Evolutionary conservation across 192 early-diverging fungal species (phyloP).

Genomic region (Mortierella alpina): DNA sequence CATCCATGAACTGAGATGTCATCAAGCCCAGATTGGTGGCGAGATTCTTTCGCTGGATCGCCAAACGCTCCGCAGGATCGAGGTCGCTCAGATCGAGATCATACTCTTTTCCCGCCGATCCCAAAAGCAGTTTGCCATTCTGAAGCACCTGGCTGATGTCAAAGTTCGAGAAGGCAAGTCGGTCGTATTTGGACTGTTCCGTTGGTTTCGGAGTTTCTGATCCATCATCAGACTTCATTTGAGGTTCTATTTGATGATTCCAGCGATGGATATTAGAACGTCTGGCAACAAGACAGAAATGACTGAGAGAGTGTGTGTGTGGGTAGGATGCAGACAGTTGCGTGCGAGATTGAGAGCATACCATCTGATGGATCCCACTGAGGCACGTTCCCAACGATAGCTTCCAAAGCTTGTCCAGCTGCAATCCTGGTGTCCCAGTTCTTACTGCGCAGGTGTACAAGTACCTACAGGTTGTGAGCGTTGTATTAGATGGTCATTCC

Average conservation of each 20-base stretch:
- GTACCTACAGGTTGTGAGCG: constrained; percentile 63
- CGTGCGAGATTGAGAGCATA: neutral
- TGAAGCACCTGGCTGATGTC: constrained; percentile 85
- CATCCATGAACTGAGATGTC: constrained; percentile 89
- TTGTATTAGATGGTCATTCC: neutral
- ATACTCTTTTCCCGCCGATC: constrained; percentile 93
- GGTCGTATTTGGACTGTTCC: constrained; percentile 54
- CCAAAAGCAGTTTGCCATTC: constrained; percentile 82
- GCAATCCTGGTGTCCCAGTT: constrained; percentile 97
- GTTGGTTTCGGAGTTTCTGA: constrained; percentile 22
- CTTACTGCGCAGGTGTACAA: constrained; percentile 87
- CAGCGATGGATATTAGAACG: neutral
- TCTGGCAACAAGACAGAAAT: neutral
- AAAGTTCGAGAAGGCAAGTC: constrained; percentile 82
- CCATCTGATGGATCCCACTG: constrained; percentile 78
- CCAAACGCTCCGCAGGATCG: constrained; percentile 85
- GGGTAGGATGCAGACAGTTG: neutral
- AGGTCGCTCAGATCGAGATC: constrained; percentile 84
- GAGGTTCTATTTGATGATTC: constrained; percentile 4
- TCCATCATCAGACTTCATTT: constrained; percentile 24
- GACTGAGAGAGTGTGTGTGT: neutral
- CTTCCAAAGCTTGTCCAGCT: constrained; percentile 91
- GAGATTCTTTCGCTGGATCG: constrained; percentile 84
- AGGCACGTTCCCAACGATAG: constrained; percentile 90
- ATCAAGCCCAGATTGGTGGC: constrained; percentile 83